A percentile compares a stretch with the other conserved stretches of the same genome.
These are phyloP conservation scores for Salix arbutifolia DNA, from an alignment of 345 rosid species.

Conservation along the genomic window DNA sequence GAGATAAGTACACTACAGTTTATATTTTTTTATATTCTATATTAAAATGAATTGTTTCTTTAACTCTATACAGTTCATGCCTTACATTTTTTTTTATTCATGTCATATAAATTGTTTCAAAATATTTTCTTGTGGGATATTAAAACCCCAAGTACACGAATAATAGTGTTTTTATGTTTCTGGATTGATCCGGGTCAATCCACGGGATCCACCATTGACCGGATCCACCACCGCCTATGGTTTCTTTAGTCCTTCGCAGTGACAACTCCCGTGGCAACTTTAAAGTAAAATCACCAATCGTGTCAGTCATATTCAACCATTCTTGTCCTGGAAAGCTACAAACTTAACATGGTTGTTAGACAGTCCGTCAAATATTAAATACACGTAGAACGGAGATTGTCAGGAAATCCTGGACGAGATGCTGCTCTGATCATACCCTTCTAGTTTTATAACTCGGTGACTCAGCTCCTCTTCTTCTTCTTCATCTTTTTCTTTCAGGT, in stretches of 20 bases:
- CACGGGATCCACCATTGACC: too few relatives aligned
- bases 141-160: too few relatives aligned
- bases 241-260: not conserved
- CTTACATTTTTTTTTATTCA: too few relatives aligned
- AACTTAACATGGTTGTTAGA: not conserved
- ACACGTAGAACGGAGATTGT: conserved; percentile 9
- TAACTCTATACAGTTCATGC: too few relatives aligned
- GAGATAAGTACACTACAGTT: too few relatives aligned
- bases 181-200: too few relatives aligned
- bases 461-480: not conserved
- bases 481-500: not conserved
- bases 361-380: not conserved
- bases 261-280: not conserved
- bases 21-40: too few relatives aligned
- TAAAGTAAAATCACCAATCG: not conserved
- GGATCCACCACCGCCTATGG: not conserved
- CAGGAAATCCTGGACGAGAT: conserved; percentile 28
- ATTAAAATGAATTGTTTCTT: too few relatives aligned
- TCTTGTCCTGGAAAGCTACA: not conserved
- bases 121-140: too few relatives aligned
- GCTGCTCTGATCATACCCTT: conserved; percentile 26
- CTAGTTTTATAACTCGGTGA: conserved; percentile 2
- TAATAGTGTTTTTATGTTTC: too few relatives aligned
- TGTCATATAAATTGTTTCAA: too few relatives aligned
- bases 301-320: conserved; percentile 20